Percentiles rank a stretch among this genome's conserved stretches.
Evolutionary conservation across 1,284 basidiomycete genomes (phyloP).

Genomic region (Boletus hoseneyae): DNA sequence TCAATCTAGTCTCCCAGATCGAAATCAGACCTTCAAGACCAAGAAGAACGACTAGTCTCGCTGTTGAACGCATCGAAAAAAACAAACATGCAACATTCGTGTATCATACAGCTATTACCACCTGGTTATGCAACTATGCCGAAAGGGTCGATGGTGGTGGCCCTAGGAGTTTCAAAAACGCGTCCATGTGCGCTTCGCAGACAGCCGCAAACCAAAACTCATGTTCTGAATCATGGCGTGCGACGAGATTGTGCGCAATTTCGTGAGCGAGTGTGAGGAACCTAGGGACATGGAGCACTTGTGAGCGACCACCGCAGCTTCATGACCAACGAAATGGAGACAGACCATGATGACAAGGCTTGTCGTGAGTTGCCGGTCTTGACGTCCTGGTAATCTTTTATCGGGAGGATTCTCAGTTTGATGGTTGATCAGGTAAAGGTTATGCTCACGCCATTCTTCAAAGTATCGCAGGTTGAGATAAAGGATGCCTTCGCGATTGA

Average conservation of each 20-base stretch:
- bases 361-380: conserved; percentile 49
- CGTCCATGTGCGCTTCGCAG: conserved; percentile 58
- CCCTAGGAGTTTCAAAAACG: neutral
- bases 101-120: too few species aligned
- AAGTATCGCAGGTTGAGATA: neutral
- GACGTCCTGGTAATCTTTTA: conserved; percentile 43
- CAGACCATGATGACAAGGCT: conserved; percentile 78
- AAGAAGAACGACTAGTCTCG: too few species aligned
- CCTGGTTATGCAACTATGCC: too few species aligned
- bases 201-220: conserved; percentile 93
- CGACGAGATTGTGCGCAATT: conserved; percentile 78
- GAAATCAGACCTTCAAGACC: too few species aligned
- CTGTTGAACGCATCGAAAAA: too few species aligned
- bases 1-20: too few species aligned
- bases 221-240: conserved; percentile 76
- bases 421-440: neutral
- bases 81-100: too few species aligned
- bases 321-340: neutral
- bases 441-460: neutral
- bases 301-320: too few species aligned
- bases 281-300: conserved; percentile 37
- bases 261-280: conserved; percentile 92
- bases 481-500: neutral
- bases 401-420: too few species aligned
- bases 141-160: too few species aligned